A percentile compares a stretch with the other conserved stretches of the same genome.
phyloP scores from a whole-genome alignment of 441 rosid genomes.

The Gossypium trilobum region DNA sequence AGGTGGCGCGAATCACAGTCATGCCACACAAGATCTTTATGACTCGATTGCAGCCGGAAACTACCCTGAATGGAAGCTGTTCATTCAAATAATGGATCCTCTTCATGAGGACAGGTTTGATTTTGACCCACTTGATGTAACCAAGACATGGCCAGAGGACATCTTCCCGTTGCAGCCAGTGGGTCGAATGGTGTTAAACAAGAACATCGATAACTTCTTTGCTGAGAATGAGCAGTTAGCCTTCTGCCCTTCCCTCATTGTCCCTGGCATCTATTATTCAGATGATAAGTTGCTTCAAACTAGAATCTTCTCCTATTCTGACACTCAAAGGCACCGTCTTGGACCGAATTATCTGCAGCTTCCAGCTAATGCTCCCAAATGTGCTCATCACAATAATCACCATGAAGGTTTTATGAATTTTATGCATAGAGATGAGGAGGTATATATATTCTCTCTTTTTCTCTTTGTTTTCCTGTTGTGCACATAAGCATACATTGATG shows the following conservation, averaged over 20 bases:
- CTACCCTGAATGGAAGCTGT: conserved; percentile 86
- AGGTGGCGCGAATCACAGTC: conserved; percentile 94
- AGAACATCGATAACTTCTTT: conserved; percentile 92
- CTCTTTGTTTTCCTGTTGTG: background rate
- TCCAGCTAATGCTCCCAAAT: conserved; percentile 88
- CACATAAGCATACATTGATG: background rate
- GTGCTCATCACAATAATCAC: conserved; percentile 89
- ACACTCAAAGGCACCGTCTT: conserved; percentile 93
- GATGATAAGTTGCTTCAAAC: conserved; percentile 82
- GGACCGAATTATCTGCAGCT: conserved; percentile 90
- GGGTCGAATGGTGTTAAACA: conserved; percentile 90
- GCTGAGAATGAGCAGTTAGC: conserved; percentile 87
- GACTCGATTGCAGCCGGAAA: conserved; percentile 85
- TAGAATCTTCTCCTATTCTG: conserved; percentile 76
- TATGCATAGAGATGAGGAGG: conserved; percentile 94
- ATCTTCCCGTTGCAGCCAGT: conserved; percentile 81
- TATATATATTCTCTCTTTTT: conserved; percentile 24
- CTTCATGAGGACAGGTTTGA: conserved; percentile 64
- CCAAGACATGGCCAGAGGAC: conserved; percentile 96
- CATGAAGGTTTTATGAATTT: conserved; percentile 87
- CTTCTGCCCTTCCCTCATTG: conserved; percentile 76
- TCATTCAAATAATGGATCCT: conserved; percentile 73
- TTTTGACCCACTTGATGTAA: conserved; percentile 93
- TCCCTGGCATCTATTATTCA: conserved; percentile 77
- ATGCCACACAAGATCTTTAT: conserved; percentile 83